Percentiles rank a stretch among this genome's conserved stretches.
phyloP scores from a whole-genome alignment of 441 rosid species.

The Kokia cookei region DNA sequence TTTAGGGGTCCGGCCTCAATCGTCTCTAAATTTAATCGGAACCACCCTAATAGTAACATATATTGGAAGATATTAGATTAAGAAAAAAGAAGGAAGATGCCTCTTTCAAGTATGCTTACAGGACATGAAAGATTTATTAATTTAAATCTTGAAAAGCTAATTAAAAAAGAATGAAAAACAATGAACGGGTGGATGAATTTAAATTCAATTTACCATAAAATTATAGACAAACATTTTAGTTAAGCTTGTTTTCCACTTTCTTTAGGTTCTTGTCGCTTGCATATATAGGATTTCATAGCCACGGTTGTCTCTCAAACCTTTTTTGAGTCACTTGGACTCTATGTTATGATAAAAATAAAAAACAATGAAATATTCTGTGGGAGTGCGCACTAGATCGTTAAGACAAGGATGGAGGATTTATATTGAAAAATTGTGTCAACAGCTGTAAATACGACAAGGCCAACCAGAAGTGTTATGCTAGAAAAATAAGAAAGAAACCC shows the following conservation, averaged over 20 bases:
- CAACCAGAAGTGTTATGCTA: conserved; percentile 20
- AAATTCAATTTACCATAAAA: not conserved
- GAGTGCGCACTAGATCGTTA: not conserved
- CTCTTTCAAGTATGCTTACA: not conserved
- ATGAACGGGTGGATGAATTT: not conserved
- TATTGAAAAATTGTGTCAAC: conserved; percentile 3
- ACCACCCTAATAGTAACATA: no score
- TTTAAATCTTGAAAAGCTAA: not conserved
- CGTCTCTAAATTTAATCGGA: no score
- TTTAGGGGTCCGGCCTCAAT: no score
- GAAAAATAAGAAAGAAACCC: conserved; percentile 11
- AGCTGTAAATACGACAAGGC: conserved; percentile 27
- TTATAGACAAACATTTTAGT: not conserved
- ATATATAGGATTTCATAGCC: not conserved
- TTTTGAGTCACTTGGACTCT: not conserved
- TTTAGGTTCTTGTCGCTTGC: not conserved
- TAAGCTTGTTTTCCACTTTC: not conserved
- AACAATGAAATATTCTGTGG: not conserved
- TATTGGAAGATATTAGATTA: not conserved
- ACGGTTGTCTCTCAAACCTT: not conserved
- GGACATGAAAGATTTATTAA: not conserved
- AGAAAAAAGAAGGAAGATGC: not conserved
- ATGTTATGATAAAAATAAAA: not conserved
- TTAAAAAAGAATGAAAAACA: not conserved
- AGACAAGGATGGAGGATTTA: not conserved